These are phyloP conservation scores for Citrus maxima DNA, from an alignment of 345 rosid species.

Conservation along the genomic window DNA sequence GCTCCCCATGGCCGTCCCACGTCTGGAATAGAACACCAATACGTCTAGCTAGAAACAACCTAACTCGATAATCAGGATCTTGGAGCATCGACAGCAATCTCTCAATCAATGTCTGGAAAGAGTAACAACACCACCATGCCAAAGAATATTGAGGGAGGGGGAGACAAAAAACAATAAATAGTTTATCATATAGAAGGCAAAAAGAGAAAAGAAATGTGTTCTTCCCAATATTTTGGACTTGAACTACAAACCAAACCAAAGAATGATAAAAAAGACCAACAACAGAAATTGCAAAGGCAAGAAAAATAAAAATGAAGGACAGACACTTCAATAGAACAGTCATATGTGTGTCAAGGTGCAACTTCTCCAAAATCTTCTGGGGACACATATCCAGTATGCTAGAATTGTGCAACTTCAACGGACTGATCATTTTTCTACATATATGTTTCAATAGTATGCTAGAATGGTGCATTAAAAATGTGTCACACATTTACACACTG, in stretches of 20 bases:
- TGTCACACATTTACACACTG: not conserved
- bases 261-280: not conserved
- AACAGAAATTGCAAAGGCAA: not conserved
- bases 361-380: not conserved
- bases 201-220: not conserved
- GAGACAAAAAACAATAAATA: not conserved
- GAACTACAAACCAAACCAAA: not conserved
- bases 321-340: not conserved
- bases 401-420: too few relatives aligned
- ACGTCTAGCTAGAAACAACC: constrained; percentile 57
- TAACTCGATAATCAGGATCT: constrained; percentile 90
- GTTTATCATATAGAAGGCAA: not conserved
- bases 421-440: too few relatives aligned
- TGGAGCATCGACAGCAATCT: constrained; percentile 59
- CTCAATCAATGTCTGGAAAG: constrained; percentile 72
- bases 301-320: not conserved
- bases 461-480: too few relatives aligned
- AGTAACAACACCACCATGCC: not conserved
- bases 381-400: not conserved
- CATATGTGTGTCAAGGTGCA: not conserved
- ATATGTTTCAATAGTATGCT: too few relatives aligned
- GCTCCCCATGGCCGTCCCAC: constrained; percentile 96
- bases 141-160: not conserved
- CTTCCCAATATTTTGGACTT: not conserved
- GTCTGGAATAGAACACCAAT: constrained; percentile 90